These are phyloP conservation scores for Thelonectria blattea DNA, from an alignment of 2,329 filamentous ascomycete species.

Conservation along the genomic window DNA sequence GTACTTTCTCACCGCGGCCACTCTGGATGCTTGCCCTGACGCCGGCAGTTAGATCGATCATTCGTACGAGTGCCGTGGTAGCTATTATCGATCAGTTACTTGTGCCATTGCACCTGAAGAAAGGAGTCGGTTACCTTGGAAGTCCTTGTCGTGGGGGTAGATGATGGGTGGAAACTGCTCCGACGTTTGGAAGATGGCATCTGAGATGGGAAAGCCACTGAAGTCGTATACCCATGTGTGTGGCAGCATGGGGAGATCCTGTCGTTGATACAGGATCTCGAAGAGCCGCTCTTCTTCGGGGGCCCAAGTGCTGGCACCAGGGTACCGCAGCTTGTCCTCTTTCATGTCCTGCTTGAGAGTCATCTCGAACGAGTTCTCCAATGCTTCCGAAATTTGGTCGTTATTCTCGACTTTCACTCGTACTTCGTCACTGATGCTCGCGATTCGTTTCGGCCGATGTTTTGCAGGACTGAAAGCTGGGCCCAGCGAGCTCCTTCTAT, in stretches of 20 bases:
- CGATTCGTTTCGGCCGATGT: slow-evolving; percentile 8
- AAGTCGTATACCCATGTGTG: slow-evolving; percentile 50
- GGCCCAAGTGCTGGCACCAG: slow-evolving; percentile 56
- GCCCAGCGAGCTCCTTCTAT: slow-evolving; percentile 8
- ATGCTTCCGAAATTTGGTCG: slow-evolving; percentile 14
- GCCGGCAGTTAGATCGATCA: slow-evolving; percentile 48
- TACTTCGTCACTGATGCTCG: slow-evolving; percentile 10
- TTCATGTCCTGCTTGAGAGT: slow-evolving; percentile 47
- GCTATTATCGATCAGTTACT: slow-evolving; percentile 39
- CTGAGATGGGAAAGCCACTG: slow-evolving; percentile 47
- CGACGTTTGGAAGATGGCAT: slow-evolving; percentile 44
- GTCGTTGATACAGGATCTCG: slow-evolving; percentile 49
- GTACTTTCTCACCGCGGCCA: slow-evolving; percentile 41
- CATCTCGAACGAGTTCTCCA: slow-evolving; percentile 13
- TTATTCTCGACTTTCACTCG: slow-evolving; percentile 8
- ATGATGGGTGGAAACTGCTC: slow-evolving; percentile 44
- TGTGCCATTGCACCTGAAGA: not conserved
- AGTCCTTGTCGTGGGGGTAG: slow-evolving; percentile 46
- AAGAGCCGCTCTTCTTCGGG: slow-evolving; percentile 55
- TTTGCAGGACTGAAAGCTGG: slow-evolving; percentile 3
- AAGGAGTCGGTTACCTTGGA: slow-evolving; percentile 41
- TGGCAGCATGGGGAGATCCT: slow-evolving; percentile 49
- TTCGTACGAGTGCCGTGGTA: slow-evolving; percentile 46
- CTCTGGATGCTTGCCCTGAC: slow-evolving; percentile 46
- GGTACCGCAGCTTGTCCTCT: slow-evolving; percentile 49